Evolutionary conservation across 495 filamentous ascomycete genomes (phyloP).

Genomic region (Terfezia boudieri): DNA sequence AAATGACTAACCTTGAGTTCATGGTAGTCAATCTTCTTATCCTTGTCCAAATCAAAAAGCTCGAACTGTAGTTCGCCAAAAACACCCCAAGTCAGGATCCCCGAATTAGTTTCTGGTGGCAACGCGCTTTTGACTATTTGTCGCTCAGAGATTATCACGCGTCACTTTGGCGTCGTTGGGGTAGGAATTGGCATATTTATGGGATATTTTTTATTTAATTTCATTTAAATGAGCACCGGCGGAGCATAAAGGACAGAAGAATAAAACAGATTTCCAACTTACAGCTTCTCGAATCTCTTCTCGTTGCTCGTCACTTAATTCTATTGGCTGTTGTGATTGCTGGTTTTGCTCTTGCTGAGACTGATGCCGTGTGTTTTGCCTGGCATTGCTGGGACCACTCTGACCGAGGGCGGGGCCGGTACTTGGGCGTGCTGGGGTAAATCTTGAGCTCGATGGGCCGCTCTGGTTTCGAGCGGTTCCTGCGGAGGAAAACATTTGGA

Average conservation of each 20-base stretch:
- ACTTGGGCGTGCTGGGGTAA: slow-evolving; percentile 10
- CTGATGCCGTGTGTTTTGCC: slow-evolving; percentile 9
- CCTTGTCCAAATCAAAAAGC: slow-evolving; percentile 94
- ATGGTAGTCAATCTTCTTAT: slow-evolving; percentile 84
- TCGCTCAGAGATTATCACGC: background rate
- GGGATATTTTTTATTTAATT: too few species aligned
- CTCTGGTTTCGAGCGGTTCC: background rate
- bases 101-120: background rate
- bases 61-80: slow-evolving; percentile 39
- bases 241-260: too few species aligned
- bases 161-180: background rate
- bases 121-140: background rate
- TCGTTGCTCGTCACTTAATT: slow-evolving; percentile 59
- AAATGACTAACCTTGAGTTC: slow-evolving; percentile 56
- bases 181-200: too few species aligned
- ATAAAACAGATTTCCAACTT: slow-evolving; percentile 16
- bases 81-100: too few species aligned
- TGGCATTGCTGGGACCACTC: background rate
- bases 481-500: too few species aligned
- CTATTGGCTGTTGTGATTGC: slow-evolving; percentile 8
- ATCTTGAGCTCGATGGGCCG: slow-evolving; percentile 3
- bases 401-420: slow-evolving; percentile 5
- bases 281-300: slow-evolving; percentile 83
- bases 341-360: slow-evolving; percentile 21
- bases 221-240: too few species aligned